phyloP scores from a whole-genome alignment of 2,329 filamentous ascomycete genomes.

The Monosporascus sp. region DNA sequence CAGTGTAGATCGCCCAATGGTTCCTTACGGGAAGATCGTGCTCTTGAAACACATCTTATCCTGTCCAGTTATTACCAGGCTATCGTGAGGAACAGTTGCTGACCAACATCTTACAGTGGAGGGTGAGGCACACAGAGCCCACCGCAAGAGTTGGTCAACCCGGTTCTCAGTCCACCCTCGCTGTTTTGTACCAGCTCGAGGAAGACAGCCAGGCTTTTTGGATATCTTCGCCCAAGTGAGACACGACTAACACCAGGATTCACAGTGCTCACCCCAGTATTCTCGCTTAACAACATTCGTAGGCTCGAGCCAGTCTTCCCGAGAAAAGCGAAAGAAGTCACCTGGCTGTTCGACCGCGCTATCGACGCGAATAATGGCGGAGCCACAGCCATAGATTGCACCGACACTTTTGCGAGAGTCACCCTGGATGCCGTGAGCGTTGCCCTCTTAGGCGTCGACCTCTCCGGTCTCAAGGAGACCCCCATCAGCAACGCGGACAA shows the following conservation, averaged over 20 bases:
- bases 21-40: no score
- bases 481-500: neutral
- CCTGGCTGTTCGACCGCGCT: neutral
- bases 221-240: no score
- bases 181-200: no score
- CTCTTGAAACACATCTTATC: no score
- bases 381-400: constrained; percentile 5
- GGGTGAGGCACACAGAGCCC: constrained; percentile 6
- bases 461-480: neutral
- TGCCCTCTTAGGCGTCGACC: constrained; percentile 4
- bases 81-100: neutral
- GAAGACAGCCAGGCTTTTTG: no score
- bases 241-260: neutral
- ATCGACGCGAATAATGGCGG: neutral
- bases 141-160: constrained; percentile 4
- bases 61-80: no score
- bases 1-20: no score
- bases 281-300: constrained; percentile 6
- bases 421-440: constrained; percentile 9
- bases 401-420: constrained; percentile 5
- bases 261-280: constrained; percentile 1
- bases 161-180: no score
- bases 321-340: neutral
- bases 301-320: constrained; percentile 4
- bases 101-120: constrained; percentile 6